Conservation (phyloP, 2,329 filamentous ascomycete species). For the Harringtonia aguacate region DNA sequence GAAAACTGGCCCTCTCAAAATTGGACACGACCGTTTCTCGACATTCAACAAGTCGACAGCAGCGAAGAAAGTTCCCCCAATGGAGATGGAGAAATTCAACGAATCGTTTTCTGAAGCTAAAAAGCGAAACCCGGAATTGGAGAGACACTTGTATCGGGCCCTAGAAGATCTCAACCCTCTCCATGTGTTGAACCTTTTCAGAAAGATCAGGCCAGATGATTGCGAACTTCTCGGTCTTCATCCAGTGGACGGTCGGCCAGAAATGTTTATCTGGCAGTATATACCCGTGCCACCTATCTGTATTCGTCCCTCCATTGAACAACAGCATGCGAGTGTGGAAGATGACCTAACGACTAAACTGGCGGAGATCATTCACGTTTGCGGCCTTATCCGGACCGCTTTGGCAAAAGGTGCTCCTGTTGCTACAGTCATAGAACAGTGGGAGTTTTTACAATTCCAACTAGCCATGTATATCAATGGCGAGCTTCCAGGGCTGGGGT, state of each 20-base stretch:
- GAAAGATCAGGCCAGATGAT: constrained; percentile 71
- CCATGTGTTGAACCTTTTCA: constrained; percentile 81
- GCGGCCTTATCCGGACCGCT: constrained; percentile 73
- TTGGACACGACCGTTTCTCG: constrained; percentile 87
- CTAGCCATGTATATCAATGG: constrained; percentile 98
- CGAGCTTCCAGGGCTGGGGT: constrained; percentile 84
- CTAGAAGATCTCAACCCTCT: constrained; percentile 91
- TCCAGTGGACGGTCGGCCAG: constrained; percentile 74
- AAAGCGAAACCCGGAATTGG: constrained; percentile 67
- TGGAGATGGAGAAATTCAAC: constrained; percentile 82
- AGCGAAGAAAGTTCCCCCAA: constrained; percentile 70
- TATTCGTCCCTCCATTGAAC: constrained; percentile 85
- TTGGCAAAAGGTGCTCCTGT: constrained; percentile 75
- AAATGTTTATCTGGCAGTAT: constrained; percentile 97
- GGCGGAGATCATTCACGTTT: constrained; percentile 91
- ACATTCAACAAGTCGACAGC: constrained; percentile 83
- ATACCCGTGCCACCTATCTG: constrained; percentile 89
- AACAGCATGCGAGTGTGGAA: constrained; percentile 87
- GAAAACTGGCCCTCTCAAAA: constrained; percentile 84
- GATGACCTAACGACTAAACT: constrained; percentile 95
- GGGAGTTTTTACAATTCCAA: constrained; percentile 92
- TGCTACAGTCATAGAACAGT: constrained; percentile 90
- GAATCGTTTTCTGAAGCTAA: constrained; percentile 73
- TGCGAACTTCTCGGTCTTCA: constrained; percentile 87
- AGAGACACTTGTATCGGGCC: constrained; percentile 83